A percentile compares a stretch with the other conserved stretches of the same genome.
Evolutionary conservation across 495 filamentous ascomycete species (phyloP).

Genomic region (Talaromyces nanjingensis): DNA sequence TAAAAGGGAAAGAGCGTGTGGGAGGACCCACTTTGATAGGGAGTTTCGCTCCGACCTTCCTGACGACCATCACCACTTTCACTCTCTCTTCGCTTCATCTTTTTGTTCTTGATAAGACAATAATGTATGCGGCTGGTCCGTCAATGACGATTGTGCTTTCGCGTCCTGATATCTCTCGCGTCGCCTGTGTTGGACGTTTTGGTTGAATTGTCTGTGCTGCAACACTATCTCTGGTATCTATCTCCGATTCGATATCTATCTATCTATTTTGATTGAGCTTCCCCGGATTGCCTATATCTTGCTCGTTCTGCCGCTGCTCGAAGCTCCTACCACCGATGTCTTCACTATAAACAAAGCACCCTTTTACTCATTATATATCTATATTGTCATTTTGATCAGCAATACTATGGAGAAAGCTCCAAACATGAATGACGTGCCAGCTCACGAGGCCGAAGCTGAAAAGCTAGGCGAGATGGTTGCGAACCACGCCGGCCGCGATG

Average conservation of each 20-base stretch:
- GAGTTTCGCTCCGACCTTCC: slow-evolving; percentile 7
- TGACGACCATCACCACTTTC: not conserved
- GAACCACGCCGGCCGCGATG: not conserved
- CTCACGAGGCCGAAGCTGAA: not conserved
- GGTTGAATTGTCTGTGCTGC: not conserved
- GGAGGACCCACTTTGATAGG: not conserved
- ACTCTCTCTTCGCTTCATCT: not conserved
- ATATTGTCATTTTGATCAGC: not conserved
- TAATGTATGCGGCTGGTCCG: not conserved
- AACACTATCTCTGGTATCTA: not conserved
- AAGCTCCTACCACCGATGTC: not conserved
- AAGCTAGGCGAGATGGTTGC: not conserved
- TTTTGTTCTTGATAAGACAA: not conserved
- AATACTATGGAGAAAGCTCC: not conserved
- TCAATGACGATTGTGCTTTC: not conserved
- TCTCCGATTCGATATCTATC: not conserved
- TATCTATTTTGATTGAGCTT: not conserved
- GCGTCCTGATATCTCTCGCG: not conserved
- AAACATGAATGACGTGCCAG: not conserved
- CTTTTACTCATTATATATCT: not conserved
- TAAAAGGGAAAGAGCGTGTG: not conserved
- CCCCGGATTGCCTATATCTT: not conserved
- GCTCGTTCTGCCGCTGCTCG: not conserved
- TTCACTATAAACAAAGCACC: not conserved
- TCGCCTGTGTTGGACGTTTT: not conserved